Evolutionary conservation across 352 stramenopile species (phyloP), one percentile per base, ranked within the genome.

Genomic region (Pythium chondricola): DNA sequence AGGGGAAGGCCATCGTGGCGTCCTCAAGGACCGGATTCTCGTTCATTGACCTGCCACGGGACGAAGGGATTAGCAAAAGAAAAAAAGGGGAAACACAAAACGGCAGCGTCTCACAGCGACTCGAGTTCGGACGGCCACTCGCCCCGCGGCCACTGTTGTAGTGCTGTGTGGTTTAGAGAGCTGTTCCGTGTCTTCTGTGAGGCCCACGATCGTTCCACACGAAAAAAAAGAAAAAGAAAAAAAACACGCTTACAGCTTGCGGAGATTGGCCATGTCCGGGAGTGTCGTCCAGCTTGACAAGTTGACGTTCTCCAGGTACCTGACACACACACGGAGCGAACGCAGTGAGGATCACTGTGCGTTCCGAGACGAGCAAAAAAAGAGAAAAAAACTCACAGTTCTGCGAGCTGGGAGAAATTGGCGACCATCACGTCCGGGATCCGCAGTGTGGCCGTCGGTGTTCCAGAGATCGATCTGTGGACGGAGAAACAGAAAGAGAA

Each of bases 161-260:
- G 26, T 4, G 20, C 42, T 25, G 24, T 32, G 18, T 39, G 26
- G 8, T 31, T 25, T 5, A 57, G 42, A 30, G 49, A 50, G 10
- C 49, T 57, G 36, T 37, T 21, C 13, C 33, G 33, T 21, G 33
- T 21, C 6, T 11, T 40, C 21, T 20, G 16, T 6, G 21, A n/a
- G n/a, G n/a, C n/a, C n/a, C n/a, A n/a, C n/a, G n/a, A n/a, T n/a
- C n/a, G n/a, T n/a, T n/a, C n/a, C n/a, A n/a, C n/a, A n/a, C n/a
- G n/a, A n/a, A n/a, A n/a, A n/a, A n/a, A n/a, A n/a, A n/a, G n/a
- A n/a, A n/a, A n/a, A n/a, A n/a, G n/a, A n/a, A n/a, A n/a, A n/a
- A n/a, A n/a, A n/a, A n/a, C n/a, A n/a, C n/a, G n/a, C 41, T 14
- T 37, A 59, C 44, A 52, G 43, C 22, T 47, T 52, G 20, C 30